A percentile compares a stretch with the other conserved stretches of the same genome.
Conservation (phyloP, 305 asterid genomes). For the Solanum chacoense region DNA sequence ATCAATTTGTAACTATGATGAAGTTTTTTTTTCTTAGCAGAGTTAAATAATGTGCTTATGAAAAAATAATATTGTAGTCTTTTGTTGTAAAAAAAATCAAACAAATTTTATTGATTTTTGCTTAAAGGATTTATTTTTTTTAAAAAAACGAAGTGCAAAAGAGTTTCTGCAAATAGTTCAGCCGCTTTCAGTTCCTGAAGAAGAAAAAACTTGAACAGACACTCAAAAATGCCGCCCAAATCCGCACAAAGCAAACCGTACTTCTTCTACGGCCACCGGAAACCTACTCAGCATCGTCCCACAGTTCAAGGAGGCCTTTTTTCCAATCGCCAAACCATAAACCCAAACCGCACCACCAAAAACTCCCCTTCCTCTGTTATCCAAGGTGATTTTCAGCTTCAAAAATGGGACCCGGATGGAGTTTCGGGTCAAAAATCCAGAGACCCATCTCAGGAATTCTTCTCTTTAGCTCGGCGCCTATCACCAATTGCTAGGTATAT, state of each 20-base stretch:
- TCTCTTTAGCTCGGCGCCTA: slow-evolving; percentile 46
- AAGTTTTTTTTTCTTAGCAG: not conserved
- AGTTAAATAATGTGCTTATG: not conserved
- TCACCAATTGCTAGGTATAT: slow-evolving; percentile 83
- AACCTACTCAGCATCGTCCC: slow-evolving; percentile 74
- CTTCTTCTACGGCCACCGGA: slow-evolving; percentile 91
- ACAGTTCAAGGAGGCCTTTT: slow-evolving; percentile 85
- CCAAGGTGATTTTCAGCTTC: slow-evolving; percentile 46
- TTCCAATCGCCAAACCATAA: slow-evolving; percentile 58
- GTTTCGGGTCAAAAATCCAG: slow-evolving; percentile 6
- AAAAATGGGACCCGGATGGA: slow-evolving; percentile 76
- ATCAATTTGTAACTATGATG: not conserved
- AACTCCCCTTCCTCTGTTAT: slow-evolving; percentile 11
- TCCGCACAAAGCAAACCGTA: slow-evolving; percentile 43
- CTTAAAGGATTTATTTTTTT: too few species aligned
- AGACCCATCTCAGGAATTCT: slow-evolving; percentile 71
- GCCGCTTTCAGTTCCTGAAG: not conserved
- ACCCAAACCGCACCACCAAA: slow-evolving; percentile 15
- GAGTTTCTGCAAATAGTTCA: not conserved
- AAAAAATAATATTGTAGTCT: too few species aligned
- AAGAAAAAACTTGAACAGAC: not conserved
- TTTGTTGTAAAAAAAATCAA: too few species aligned
- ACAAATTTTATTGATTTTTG: too few species aligned
- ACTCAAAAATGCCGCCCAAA: slow-evolving; percentile 44
- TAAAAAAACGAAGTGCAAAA: too few species aligned